Percentiles rank a stretch among this genome's conserved stretches.
phyloP scores from a whole-genome alignment of 177 flowering plant species.

The Vitis hybrid region DNA sequence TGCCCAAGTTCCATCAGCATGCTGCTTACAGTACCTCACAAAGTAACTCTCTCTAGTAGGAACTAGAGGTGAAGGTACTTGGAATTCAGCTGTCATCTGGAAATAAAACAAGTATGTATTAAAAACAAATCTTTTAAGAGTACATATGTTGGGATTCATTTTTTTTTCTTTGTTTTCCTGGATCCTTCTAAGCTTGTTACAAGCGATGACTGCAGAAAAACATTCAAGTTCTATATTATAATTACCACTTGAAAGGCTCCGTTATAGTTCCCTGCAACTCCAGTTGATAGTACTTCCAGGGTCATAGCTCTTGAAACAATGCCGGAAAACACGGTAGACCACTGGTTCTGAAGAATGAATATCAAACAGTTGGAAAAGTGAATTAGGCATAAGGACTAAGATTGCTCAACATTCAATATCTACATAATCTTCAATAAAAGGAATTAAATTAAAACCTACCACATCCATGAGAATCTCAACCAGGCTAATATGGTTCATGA shows the following conservation, averaged over 20 bases:
- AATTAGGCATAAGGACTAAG: background rate
- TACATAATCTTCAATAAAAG: background rate
- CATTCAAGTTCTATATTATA: background rate
- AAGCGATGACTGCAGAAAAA: background rate
- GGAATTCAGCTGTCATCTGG: slow-evolving; percentile 85
- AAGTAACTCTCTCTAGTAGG: slow-evolving; percentile 69
- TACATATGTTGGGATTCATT: too few species aligned
- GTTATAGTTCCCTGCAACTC: slow-evolving; percentile 90
- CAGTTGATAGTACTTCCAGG: slow-evolving; percentile 84
- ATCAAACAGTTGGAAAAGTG: background rate
- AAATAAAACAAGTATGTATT: background rate
- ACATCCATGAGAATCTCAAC: slow-evolving; percentile 96
- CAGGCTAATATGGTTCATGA: slow-evolving; percentile 80
- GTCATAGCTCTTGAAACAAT: slow-evolving; percentile 82
- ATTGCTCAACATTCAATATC: background rate
- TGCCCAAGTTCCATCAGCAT: slow-evolving; percentile 75
- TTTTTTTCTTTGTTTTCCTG: too few species aligned
- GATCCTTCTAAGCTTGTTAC: too few species aligned
- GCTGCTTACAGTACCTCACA: slow-evolving; percentile 73
- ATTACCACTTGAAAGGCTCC: slow-evolving; percentile 98
- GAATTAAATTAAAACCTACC: slow-evolving; percentile 36
- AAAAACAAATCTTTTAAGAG: background rate
- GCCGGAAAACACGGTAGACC: slow-evolving; percentile 77
- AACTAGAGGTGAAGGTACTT: slow-evolving; percentile 75
- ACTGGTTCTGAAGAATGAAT: slow-evolving; percentile 31